Conservation (phyloP, 371 early-diverging fungal species). For the Mortierella sp. region DNA sequence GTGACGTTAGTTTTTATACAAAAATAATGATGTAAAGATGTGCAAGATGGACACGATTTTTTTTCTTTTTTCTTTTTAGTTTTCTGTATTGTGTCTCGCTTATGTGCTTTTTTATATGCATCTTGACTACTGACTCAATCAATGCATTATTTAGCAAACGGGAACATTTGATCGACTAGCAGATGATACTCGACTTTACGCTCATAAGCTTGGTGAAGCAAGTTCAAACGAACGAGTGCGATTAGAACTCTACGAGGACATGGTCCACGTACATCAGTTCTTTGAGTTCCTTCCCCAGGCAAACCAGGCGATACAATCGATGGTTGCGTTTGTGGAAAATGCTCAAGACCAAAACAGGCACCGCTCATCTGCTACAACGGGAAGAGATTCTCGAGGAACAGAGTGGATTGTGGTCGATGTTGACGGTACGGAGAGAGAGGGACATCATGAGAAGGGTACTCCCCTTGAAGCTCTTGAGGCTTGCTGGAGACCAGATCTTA, state of each 20-base stretch:
- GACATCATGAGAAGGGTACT: conserved; percentile 20
- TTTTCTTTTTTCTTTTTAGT: not conserved
- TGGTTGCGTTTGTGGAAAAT: conserved; percentile 27
- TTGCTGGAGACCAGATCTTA: conserved; percentile 23
- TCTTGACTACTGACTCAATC: not conserved
- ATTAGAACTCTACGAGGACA: conserved; percentile 41
- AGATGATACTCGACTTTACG: conserved; percentile 46
- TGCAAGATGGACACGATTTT: too few relatives aligned
- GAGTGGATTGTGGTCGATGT: conserved; percentile 39
- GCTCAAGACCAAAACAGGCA: conserved; percentile 8
- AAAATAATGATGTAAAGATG: too few relatives aligned
- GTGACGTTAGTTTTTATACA: too few relatives aligned
- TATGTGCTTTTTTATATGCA: too few relatives aligned
- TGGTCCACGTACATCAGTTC: conserved; percentile 51
- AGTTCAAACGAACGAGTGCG: conserved; percentile 28
- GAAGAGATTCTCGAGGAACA: conserved; percentile 8
- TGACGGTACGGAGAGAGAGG: conserved; percentile 29
- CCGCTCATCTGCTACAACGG: not conserved
- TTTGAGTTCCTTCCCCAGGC: conserved; percentile 53
- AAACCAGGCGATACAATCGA: conserved; percentile 18
- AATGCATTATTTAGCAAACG: conserved; percentile 33
- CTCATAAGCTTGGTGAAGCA: conserved; percentile 39
- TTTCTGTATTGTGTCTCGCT: not conserved
- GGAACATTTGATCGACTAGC: conserved; percentile 47
- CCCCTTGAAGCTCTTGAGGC: conserved; percentile 21